Percentiles rank a stretch among this genome's conserved stretches.
These are phyloP conservation scores for Chaetoscypha palmicola DNA, from an alignment of 2,329 filamentous ascomycete species.

Conservation along the genomic window DNA sequence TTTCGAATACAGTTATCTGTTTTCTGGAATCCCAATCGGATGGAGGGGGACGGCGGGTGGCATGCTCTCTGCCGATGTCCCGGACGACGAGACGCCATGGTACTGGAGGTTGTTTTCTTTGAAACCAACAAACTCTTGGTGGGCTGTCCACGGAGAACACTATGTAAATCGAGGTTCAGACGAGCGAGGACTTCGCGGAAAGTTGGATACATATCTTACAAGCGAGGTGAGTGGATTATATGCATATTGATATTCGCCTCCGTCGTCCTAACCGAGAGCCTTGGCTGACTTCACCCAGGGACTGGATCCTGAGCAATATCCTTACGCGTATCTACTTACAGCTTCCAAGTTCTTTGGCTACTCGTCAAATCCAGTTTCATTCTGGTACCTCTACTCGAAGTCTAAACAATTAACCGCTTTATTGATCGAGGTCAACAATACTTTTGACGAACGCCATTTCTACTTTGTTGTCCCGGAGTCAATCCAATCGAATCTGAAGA, in stretches of 20 bases:
- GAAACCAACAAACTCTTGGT: constrained; percentile 36
- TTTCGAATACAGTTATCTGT: constrained; percentile 65
- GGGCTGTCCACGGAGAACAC: constrained; percentile 51
- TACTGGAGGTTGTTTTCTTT: constrained; percentile 28
- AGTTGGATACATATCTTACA: constrained; percentile 53
- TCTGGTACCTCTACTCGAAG: constrained; percentile 68
- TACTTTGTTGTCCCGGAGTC: constrained; percentile 44
- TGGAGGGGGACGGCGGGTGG: constrained; percentile 49
- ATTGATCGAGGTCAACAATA: constrained; percentile 70
- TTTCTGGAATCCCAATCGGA: constrained; percentile 61
- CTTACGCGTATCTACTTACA: constrained; percentile 64
- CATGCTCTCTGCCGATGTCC: constrained; percentile 44
- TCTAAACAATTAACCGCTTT: constrained; percentile 53
- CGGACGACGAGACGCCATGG: constrained; percentile 23
- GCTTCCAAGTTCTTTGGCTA: constrained; percentile 63
- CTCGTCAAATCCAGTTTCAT: constrained; percentile 68
- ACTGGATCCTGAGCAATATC: constrained; percentile 52
- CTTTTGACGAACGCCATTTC: constrained; percentile 63
- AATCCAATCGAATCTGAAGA: constrained; percentile 1
- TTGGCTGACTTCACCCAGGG: constrained; percentile 37
- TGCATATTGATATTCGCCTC: not conserved
- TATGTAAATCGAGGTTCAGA: constrained; percentile 51
- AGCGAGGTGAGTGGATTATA: constrained; percentile 47
- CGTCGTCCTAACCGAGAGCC: not conserved
- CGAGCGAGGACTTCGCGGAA: constrained; percentile 51